These are phyloP conservation scores for Pseudopediastrum boryanum DNA, from an alignment of 139 green algal species.

Conservation along the genomic window DNA sequence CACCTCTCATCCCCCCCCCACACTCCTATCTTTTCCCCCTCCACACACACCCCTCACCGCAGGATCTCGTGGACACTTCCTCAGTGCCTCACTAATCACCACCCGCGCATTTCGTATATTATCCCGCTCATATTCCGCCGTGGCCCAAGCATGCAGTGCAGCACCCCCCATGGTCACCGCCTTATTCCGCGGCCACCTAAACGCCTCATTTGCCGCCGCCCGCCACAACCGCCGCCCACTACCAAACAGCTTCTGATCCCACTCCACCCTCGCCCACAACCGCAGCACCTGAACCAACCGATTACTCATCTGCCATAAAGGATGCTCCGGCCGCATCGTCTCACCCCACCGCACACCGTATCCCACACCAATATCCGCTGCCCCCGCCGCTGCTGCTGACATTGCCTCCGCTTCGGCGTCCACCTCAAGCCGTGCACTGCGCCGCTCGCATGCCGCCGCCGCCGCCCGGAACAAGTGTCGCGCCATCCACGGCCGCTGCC, in stretches of 20 bases:
- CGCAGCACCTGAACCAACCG: slow-evolving; percentile 47
- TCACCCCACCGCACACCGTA: neutral
- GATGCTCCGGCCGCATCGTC: neutral
- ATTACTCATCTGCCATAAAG: slow-evolving; percentile 7
- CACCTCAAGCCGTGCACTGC: slow-evolving; percentile 16
- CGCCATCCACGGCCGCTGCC: slow-evolving; percentile 22
- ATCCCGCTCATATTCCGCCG: slow-evolving; percentile 51
- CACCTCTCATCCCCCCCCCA: too few relatives aligned
- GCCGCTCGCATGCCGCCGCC: slow-evolving; percentile 30
- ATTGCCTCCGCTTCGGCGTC: neutral
- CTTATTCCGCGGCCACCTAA: slow-evolving; percentile 39
- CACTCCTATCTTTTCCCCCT: too few relatives aligned
- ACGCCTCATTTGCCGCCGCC: slow-evolving; percentile 40
- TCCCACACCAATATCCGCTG: neutral
- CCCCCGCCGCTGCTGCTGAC: neutral
- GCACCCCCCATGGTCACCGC: slow-evolving; percentile 24
- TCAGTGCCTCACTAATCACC: slow-evolving; percentile 38
- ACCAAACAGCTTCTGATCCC: slow-evolving; percentile 44
- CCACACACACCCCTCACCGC: too few relatives aligned
- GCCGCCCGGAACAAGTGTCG: slow-evolving; percentile 61
- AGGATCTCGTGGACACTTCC: slow-evolving; percentile 45
- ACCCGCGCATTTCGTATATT: slow-evolving; percentile 60
- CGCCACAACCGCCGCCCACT: slow-evolving; percentile 61
- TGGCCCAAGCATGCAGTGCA: slow-evolving; percentile 59
- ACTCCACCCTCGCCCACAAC: slow-evolving; percentile 64